phyloP scores from a whole-genome alignment of 768 basidiomycete genomes.

The Mycena metata region DNA sequence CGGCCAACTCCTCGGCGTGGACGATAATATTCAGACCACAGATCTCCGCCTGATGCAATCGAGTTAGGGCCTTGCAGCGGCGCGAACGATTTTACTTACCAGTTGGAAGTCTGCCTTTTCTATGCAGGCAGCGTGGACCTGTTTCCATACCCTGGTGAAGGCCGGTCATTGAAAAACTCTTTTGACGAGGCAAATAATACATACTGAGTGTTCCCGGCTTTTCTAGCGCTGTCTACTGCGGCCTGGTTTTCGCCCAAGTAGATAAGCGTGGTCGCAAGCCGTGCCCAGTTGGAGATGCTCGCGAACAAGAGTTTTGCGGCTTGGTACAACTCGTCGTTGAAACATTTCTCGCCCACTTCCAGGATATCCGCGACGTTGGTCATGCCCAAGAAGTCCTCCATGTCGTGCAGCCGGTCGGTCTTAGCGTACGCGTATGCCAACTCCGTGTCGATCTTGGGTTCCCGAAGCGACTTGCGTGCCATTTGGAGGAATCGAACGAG shows the following conservation, averaged over 20 bases:
- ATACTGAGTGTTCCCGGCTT: conserved; percentile 98
- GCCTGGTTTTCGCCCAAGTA: conserved; percentile 98
- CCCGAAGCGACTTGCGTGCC: conserved; percentile 96
- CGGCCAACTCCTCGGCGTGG: conserved; percentile 88
- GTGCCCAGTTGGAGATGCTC: conserved; percentile 99
- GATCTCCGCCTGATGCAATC: conserved; percentile 81
- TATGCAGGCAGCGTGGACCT: conserved; percentile 98
- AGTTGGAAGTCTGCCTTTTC: conserved; percentile 98
- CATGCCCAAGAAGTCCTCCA: conserved; percentile 99
- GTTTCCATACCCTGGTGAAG: conserved; percentile 93
- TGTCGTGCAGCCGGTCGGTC: conserved; percentile 96
- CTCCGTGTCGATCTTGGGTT: conserved; percentile 98
- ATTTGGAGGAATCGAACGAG: conserved; percentile 98
- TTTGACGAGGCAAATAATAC: conserved; percentile 43
- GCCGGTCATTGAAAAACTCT: conserved; percentile 28
- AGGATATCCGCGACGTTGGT: conserved; percentile 98
- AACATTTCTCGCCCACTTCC: conserved; percentile 99
- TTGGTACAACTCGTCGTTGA: conserved; percentile 97
- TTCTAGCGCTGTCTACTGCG: conserved; percentile 98
- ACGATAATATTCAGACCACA: conserved; percentile 99
- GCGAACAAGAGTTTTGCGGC: conserved; percentile 96
- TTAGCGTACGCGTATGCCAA: conserved; percentile 98
- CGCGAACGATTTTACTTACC: conserved; percentile 54
- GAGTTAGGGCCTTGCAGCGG: conserved; percentile 11
- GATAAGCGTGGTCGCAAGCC: conserved; percentile 97